These are phyloP conservation scores for Oxytropis ochrocephala DNA, from an alignment of 306 rosid genomes.

Conservation along the genomic window DNA sequence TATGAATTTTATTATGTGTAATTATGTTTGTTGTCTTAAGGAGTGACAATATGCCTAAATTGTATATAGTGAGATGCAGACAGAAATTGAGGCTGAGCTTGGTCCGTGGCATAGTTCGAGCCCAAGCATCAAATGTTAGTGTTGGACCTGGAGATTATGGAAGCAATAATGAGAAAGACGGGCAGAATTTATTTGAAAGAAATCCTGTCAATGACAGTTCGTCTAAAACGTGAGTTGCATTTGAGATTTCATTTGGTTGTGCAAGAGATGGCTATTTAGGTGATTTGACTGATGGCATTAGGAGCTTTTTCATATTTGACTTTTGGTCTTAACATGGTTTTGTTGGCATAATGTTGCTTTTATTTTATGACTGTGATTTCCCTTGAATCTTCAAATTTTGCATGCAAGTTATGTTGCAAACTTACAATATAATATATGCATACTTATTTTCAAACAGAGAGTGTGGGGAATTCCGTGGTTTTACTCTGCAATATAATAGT, in stretches of 20 bases:
- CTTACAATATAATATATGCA: neutral
- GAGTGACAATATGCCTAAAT: constrained; percentile 30
- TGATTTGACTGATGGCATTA: neutral
- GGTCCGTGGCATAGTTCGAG: constrained; percentile 31
- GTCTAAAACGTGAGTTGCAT: constrained; percentile 57
- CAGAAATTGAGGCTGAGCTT: constrained; percentile 34
- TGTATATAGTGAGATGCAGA: constrained; percentile 55
- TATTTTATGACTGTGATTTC: neutral
- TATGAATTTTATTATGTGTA: neutral
- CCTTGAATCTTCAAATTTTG: neutral
- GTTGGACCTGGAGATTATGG: constrained; percentile 68
- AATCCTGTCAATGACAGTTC: constrained; percentile 35
- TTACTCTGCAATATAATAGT: neutral
- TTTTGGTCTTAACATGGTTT: neutral
- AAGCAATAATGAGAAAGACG: constrained; percentile 41
- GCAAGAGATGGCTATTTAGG: neutral
- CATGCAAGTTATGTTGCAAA: neutral
- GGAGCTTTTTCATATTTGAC: neutral
- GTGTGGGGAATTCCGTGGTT: neutral
- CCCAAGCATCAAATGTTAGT: constrained; percentile 68
- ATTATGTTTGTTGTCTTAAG: constrained; percentile 1
- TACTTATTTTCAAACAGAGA: neutral
- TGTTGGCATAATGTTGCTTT: neutral
- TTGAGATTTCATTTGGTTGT: neutral
- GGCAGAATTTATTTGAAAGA: constrained; percentile 30